A percentile compares a stretch with the other conserved stretches of the same genome.
These are phyloP conservation scores for Psophocarpus tetragonolobus DNA, from an alignment of 306 rosid species.

Conservation along the genomic window DNA sequence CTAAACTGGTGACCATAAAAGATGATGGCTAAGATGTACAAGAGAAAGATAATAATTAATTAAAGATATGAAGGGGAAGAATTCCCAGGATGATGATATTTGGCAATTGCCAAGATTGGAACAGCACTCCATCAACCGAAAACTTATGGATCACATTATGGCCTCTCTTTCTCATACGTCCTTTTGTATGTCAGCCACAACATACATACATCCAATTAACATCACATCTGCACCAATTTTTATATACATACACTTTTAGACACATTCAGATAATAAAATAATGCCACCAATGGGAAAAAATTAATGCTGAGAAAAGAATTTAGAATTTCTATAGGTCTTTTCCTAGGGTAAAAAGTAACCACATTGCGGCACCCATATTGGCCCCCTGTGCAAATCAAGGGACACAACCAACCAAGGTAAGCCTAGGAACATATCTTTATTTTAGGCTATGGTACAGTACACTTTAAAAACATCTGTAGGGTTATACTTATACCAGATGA, in stretches of 20 bases:
- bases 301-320: background rate
- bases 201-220: slow-evolving; percentile 36
- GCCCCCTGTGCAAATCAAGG: slow-evolving; percentile 7
- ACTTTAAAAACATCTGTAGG: background rate
- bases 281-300: background rate
- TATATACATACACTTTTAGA: background rate
- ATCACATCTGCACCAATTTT: slow-evolving; percentile 46
- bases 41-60: too few relatives aligned
- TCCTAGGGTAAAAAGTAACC: slow-evolving; percentile 11
- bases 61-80: slow-evolving; percentile 25
- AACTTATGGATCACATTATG: slow-evolving; percentile 29
- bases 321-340: background rate
- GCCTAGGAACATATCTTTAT: background rate
- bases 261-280: background rate
- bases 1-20: slow-evolving; percentile 43
- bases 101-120: background rate
- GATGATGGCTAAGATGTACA: slow-evolving; percentile 42
- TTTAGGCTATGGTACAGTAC: background rate
- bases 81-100: slow-evolving; percentile 32
- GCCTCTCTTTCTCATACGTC: slow-evolving; percentile 39
- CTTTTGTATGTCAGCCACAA: slow-evolving; percentile 43
- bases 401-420: slow-evolving; percentile 23
- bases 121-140: slow-evolving; percentile 34
- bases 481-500: too few relatives aligned
- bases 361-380: slow-evolving; percentile 14